phyloP scores from a whole-genome alignment of 176 grass and related monocot species.

The bread wheat (Triticum aestivum) region DNA sequence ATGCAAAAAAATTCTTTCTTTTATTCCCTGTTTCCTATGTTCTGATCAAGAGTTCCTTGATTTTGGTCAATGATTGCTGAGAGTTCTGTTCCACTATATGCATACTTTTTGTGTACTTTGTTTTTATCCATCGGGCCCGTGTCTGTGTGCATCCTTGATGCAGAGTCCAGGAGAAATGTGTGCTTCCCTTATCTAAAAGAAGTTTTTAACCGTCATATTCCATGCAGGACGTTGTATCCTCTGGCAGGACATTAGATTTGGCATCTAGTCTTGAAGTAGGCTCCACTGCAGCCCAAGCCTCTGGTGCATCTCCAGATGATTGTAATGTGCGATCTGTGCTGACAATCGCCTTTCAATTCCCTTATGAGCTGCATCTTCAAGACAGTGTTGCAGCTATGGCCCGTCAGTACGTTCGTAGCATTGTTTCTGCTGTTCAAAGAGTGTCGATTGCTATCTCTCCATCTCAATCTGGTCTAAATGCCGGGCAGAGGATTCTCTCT shows the following conservation, averaged over 20 bases:
- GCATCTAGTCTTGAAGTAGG: conserved; percentile 90
- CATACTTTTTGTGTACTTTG: not conserved
- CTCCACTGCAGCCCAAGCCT: conserved; percentile 43
- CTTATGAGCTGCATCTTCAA: conserved; percentile 85
- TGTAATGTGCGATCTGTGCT: conserved; percentile 77
- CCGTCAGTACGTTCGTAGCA: conserved; percentile 82
- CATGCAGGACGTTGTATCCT: conserved; percentile 58
- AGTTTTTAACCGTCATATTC: conserved; percentile 25
- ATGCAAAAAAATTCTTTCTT: not conserved
- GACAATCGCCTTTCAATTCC: conserved; percentile 94
- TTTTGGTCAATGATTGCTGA: not conserved
- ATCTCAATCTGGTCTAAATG: conserved; percentile 47
- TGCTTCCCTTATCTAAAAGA: not conserved
- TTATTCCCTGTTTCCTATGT: not conserved
- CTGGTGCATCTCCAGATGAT: conserved; percentile 47
- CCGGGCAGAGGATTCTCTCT: conserved; percentile 49
- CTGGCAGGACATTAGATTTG: conserved; percentile 80
- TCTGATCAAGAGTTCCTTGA: not conserved
- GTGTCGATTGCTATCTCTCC: conserved; percentile 86
- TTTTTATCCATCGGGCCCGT: not conserved
- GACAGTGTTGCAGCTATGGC: conserved; percentile 82
- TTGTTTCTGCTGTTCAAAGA: conserved; percentile 92
- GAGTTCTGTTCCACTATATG: not conserved
- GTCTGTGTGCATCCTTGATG: not conserved
- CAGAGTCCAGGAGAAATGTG: not conserved